Percentiles rank a stretch among this genome's conserved stretches.
Evolutionary conservation across 2,329 filamentous ascomycete species (phyloP).

Genomic region (Fusarium globosum): DNA sequence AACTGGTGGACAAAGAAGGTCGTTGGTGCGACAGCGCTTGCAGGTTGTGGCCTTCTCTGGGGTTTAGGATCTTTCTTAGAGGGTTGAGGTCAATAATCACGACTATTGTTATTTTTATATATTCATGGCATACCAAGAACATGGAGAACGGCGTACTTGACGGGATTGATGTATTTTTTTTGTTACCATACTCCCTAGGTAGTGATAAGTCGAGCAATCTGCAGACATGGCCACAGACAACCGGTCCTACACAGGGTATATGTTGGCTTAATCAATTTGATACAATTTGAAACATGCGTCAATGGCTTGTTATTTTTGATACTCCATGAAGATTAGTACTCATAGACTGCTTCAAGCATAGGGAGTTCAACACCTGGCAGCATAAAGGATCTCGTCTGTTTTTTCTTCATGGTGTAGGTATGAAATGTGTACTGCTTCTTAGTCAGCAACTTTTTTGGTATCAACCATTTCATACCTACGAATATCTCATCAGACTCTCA

Average conservation of each 20-base stretch:
- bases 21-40: slow-evolving; percentile 69
- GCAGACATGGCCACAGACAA: background rate
- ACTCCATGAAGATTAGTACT: background rate
- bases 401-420: background rate
- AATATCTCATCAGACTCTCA: slow-evolving; percentile 1
- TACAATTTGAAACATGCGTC: background rate
- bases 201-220: slow-evolving; percentile 1
- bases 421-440: slow-evolving; percentile 15
- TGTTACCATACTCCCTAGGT: background rate
- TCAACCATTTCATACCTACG: slow-evolving; percentile 28
- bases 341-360: background rate
- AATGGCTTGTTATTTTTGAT: background rate
- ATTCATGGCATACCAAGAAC: slow-evolving; percentile 1
- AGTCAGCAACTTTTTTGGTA: slow-evolving; percentile 37
- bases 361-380: background rate
- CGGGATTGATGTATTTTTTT: background rate
- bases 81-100: slow-evolving; percentile 30
- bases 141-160: slow-evolving; percentile 22
- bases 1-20: slow-evolving; percentile 76
- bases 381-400: background rate
- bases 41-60: slow-evolving; percentile 71
- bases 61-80: slow-evolving; percentile 65
- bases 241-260: background rate
- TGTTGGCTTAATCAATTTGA: background rate
- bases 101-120: background rate